These are phyloP conservation scores for Byssochlamys sp. DNA, from an alignment of 2,329 filamentous ascomycete species.

Conservation along the genomic window DNA sequence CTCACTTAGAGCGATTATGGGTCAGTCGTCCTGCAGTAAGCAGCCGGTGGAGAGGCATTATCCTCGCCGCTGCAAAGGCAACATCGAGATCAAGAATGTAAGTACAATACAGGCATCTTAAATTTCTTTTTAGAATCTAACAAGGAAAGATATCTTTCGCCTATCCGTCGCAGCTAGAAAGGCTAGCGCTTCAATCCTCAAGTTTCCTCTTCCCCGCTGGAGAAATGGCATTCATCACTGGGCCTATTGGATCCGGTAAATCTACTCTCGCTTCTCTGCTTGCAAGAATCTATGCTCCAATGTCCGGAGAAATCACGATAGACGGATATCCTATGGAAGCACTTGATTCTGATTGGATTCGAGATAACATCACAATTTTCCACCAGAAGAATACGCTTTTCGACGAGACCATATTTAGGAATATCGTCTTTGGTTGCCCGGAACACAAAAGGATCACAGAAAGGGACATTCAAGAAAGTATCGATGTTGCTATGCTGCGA, in stretches of 20 bases:
- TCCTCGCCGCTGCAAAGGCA: constrained; percentile 47
- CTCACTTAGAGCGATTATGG: constrained; percentile 45
- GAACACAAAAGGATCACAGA: constrained; percentile 41
- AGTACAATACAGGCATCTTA: constrained; percentile 4
- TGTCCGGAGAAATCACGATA: constrained; percentile 56
- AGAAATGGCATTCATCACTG: constrained; percentile 70
- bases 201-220: constrained; percentile 63
- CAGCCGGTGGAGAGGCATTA: constrained; percentile 21
- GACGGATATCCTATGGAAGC: constrained; percentile 55
- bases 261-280: constrained; percentile 77
- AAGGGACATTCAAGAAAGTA: constrained; percentile 53
- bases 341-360: constrained; percentile 62
- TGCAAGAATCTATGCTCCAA: constrained; percentile 63
- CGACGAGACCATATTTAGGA: constrained; percentile 66
- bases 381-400: constrained; percentile 78
- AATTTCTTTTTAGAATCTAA: constrained; percentile 5
- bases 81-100: constrained; percentile 62
- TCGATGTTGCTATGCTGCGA: constrained; percentile 59
- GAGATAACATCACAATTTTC: constrained; percentile 66
- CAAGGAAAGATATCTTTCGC: constrained; percentile 60
- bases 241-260: constrained; percentile 82
- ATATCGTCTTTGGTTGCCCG: constrained; percentile 62
- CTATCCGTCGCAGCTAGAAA: constrained; percentile 62
- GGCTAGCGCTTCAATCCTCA: constrained; percentile 50
- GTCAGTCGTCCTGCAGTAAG: constrained; percentile 13